These are phyloP conservation scores for Typha latifolia DNA, from an alignment of 176 grass and related monocot species.

Conservation along the genomic window DNA sequence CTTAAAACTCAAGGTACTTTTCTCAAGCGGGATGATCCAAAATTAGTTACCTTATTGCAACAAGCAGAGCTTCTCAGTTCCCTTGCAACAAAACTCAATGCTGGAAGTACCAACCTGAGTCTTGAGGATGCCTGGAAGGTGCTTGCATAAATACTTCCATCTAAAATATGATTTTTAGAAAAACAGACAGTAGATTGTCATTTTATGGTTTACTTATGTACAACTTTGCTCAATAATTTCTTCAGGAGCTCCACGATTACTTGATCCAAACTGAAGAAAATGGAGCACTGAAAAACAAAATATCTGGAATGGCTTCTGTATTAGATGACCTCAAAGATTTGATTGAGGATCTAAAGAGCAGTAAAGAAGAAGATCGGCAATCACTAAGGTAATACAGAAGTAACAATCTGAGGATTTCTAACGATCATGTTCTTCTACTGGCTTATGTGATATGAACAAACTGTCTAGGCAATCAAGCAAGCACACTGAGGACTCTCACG, in stretches of 20 bases:
- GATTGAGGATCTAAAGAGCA: conserved; percentile 67
- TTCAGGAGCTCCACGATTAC: conserved; percentile 67
- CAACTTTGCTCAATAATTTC: conserved; percentile 4
- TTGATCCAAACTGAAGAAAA: conserved; percentile 71
- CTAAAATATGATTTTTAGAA: not conserved
- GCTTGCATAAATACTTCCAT: conserved; percentile 1
- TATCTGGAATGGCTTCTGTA: conserved; percentile 51
- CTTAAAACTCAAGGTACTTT: conserved; percentile 43
- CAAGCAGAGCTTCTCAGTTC: conserved; percentile 78
- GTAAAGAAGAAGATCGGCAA: conserved; percentile 44
- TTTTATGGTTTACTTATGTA: not conserved
- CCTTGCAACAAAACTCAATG: conserved; percentile 76
- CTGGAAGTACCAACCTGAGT: conserved; percentile 56
- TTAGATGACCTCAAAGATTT: conserved; percentile 78
- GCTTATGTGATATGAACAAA: conserved; percentile 15
- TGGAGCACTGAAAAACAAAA: conserved; percentile 33
- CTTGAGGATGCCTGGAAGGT: conserved; percentile 97
- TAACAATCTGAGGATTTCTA: conserved; percentile 2
- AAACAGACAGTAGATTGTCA: not conserved
- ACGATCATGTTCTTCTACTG: conserved; percentile 13
- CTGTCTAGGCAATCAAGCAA: conserved; percentile 23
- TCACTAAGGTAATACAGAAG: conserved; percentile 33
- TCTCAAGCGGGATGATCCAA: conserved; percentile 70
- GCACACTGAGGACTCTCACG: conserved; percentile 18
- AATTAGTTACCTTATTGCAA: conserved; percentile 70